Conservation (phyloP, 2,329 filamentous ascomycete species). For the Chrysoporthe cubensis region DNA sequence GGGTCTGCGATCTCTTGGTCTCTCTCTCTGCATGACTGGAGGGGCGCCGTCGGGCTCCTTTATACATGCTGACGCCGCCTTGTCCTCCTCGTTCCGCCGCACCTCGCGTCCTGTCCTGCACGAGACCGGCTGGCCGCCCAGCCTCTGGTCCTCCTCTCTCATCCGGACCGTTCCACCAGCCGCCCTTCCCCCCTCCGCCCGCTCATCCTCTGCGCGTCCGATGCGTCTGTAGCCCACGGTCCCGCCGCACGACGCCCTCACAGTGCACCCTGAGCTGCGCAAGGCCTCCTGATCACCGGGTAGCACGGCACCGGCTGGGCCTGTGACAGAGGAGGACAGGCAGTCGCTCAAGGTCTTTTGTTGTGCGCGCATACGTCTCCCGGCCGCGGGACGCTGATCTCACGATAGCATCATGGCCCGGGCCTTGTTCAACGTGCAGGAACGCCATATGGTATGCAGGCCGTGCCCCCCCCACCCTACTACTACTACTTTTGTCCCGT, state of each 20-base stretch:
- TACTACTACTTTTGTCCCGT: constrained; percentile 15
- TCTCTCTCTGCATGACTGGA: no score
- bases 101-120: no score
- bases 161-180: background rate
- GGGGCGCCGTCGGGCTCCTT: no score
- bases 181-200: background rate
- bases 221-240: background rate
- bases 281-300: background rate
- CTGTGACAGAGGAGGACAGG: background rate
- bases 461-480: constrained; percentile 4
- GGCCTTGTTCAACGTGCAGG: constrained; percentile 10
- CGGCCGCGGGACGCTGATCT: background rate
- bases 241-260: background rate
- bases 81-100: no score
- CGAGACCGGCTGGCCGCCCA: no score
- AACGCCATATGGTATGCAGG: constrained; percentile 25
- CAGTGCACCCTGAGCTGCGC: background rate
- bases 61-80: no score
- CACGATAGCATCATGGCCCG: constrained; percentile 21
- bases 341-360: background rate
- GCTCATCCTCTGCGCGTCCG: background rate
- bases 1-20: no score
- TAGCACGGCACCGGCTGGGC: background rate
- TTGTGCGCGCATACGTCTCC: background rate
- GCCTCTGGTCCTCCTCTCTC: background rate